Base-by-base conservation (phyloP, 106 monocot species). In the Platanthera zijinensis region DNA sequence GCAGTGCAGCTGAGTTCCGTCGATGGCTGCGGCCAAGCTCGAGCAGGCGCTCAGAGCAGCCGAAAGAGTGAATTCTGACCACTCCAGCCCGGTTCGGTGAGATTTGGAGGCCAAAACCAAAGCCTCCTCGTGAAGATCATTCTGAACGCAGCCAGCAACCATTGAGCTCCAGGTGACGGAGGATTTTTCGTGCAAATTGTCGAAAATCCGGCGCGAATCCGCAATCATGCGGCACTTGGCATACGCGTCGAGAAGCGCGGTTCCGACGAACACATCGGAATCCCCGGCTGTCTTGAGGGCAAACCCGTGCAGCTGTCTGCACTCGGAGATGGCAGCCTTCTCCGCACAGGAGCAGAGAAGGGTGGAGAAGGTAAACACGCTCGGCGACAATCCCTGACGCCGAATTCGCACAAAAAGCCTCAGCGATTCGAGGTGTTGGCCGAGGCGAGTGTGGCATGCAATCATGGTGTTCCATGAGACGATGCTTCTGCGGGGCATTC, bases 61-160 rank as follows among this genome's bases (percentile, higher is more conserved):
- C 69, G 82, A 82, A 59, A 92, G 78, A 14, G 88, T 76, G 76
- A 88, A 88, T 82, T 95, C 85, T n/a, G 92, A 30, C 75, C 14
- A 94, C 8, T 48, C 90, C 83, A 50, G 88, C 87, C 13, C 86
- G 86, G 85, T 74, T 88, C 86, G 66, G 69, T 94, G 19, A 77
- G 15, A n/a, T 57, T 86, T 7, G 78, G 61, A 51, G 22, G 86
- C 84, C 10, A 87, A 57, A 53, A 12, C 52, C 71, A 90, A 50
- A 0, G 87, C 90, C 18, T 85, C 79, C 15, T 76, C 69, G 0
- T 78, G 76, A 8, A 69, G 72, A 51, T 77, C 81, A 30, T 76
- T 81, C 73, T 72, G 83, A 3, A 84, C 76, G 39, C 79, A 90
- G 19, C 85, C 82, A 15, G 76, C 74, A 17, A 90, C 77, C 83